Evolutionary conservation across 768 basidiomycete genomes (phyloP).

Genomic region (Suillus ampliporus): DNA sequence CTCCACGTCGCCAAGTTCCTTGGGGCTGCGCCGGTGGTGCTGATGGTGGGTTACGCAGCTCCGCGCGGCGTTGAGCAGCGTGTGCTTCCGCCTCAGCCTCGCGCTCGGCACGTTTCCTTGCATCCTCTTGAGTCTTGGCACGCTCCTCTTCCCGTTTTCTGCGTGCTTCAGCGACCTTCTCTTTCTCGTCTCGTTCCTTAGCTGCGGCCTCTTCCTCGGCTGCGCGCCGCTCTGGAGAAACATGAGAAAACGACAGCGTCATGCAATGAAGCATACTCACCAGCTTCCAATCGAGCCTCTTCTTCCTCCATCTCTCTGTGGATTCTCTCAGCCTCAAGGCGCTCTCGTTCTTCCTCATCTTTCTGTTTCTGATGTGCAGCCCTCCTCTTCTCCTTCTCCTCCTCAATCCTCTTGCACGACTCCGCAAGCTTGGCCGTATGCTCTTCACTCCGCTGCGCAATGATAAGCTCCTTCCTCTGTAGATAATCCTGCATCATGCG

Average conservation of each 20-base stretch:
- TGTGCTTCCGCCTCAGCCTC: conserved; percentile 72
- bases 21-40: conserved; percentile 25
- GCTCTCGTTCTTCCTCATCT: conserved; percentile 47
- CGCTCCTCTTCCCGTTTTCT: conserved; percentile 58
- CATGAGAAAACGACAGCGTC: conserved; percentile 17
- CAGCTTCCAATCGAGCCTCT: conserved; percentile 52
- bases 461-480: conserved; percentile 54
- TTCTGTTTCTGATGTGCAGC: conserved; percentile 64
- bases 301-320: conserved; percentile 44
- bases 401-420: conserved; percentile 73
- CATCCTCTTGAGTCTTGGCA: conserved; percentile 56
- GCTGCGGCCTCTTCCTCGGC: conserved; percentile 62
- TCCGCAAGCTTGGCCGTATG: conserved; percentile 61
- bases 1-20: conserved; percentile 27
- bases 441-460: conserved; percentile 66
- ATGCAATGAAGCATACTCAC: conserved; percentile 42
- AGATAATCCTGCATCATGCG: conserved; percentile 78
- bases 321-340: conserved; percentile 31
- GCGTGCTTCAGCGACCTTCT: conserved; percentile 53
- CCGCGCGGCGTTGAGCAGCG: conserved; percentile 46
- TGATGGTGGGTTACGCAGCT: conserved; percentile 35
- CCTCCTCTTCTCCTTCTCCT: conserved; percentile 81
- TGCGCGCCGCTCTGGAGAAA: conserved; percentile 53
- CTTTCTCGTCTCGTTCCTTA: conserved; percentile 68
- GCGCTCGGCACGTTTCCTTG: conserved; percentile 62